phyloP scores from a whole-genome alignment of 169 alveolate species.

The Plasmodium falciparum region DNA sequence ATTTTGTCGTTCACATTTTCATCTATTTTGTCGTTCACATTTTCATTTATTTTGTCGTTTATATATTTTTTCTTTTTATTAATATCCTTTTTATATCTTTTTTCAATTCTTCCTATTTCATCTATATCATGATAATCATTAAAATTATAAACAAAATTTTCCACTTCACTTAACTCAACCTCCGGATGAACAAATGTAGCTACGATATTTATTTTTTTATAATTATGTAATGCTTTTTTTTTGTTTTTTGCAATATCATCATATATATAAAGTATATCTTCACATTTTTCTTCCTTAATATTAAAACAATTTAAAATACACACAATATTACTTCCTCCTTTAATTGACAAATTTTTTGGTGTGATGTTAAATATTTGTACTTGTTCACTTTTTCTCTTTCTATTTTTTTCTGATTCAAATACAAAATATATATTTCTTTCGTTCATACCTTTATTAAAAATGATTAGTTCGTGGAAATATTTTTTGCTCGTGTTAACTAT shows the following conservation, averaged over 20 bases:
- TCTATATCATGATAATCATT: conserved; percentile 4
- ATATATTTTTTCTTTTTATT: conserved; percentile 1
- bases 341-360: conserved; percentile 32
- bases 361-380: conserved; percentile 51
- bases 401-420: conserved; percentile 67
- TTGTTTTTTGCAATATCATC: conserved; percentile 25
- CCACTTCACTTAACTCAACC: conserved; percentile 43
- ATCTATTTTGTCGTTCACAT: neutral
- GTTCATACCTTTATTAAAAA: conserved; percentile 46
- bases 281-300: conserved; percentile 57
- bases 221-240: conserved; percentile 35
- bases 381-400: conserved; percentile 20
- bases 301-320: conserved; percentile 54
- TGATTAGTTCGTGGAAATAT: conserved; percentile 42
- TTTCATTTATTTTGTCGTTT: neutral
- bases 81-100: neutral
- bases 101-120: conserved; percentile 2
- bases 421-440: conserved; percentile 40
- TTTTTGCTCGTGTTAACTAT: conserved; percentile 44
- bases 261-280: conserved; percentile 46
- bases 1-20: neutral
- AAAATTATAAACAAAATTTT: conserved; percentile 29
- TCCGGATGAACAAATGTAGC: conserved; percentile 64
- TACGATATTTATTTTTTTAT: conserved; percentile 49
- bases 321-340: conserved; percentile 42